Conservation (phyloP, 768 basidiomycete genomes). For the Floccularia luteovirens region DNA sequence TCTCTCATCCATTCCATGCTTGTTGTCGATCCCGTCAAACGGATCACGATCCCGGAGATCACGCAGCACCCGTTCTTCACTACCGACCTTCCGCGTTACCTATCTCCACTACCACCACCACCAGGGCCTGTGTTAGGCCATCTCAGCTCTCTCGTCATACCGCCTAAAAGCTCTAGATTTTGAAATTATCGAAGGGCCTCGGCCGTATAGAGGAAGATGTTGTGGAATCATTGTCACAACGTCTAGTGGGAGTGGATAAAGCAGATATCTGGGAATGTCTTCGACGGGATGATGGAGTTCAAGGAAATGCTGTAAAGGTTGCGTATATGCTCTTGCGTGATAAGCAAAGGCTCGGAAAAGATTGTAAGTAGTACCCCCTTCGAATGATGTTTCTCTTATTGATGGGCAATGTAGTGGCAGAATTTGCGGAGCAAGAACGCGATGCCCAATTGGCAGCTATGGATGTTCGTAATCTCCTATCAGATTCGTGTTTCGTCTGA, state of each 20-base stretch:
- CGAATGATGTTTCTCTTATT: neutral
- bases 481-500: slow-evolving; percentile 5
- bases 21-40: slow-evolving; percentile 88
- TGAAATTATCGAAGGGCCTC: slow-evolving; percentile 84
- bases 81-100: slow-evolving; percentile 78
- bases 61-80: slow-evolving; percentile 88
- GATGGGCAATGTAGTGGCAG: slow-evolving; percentile 41
- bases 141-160: slow-evolving; percentile 63
- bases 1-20: slow-evolving; percentile 85
- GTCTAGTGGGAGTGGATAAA: slow-evolving; percentile 68
- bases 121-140: slow-evolving; percentile 74
- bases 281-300: slow-evolving; percentile 72
- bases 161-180: slow-evolving; percentile 65
- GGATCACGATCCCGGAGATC: slow-evolving; percentile 91
- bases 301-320: slow-evolving; percentile 92
- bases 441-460: slow-evolving; percentile 72
- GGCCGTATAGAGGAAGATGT: slow-evolving; percentile 91
- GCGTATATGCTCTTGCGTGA: slow-evolving; percentile 93
- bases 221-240: slow-evolving; percentile 69
- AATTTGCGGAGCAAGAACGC: slow-evolving; percentile 80
- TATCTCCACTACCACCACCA: slow-evolving; percentile 71
- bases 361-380: slow-evolving; percentile 51
- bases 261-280: slow-evolving; percentile 88
- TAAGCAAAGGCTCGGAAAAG: slow-evolving; percentile 75
- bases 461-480: slow-evolving; percentile 50